Evolutionary conservation across 768 basidiomycete species (phyloP).

Genomic region (Asterophora lycoperdoides): DNA sequence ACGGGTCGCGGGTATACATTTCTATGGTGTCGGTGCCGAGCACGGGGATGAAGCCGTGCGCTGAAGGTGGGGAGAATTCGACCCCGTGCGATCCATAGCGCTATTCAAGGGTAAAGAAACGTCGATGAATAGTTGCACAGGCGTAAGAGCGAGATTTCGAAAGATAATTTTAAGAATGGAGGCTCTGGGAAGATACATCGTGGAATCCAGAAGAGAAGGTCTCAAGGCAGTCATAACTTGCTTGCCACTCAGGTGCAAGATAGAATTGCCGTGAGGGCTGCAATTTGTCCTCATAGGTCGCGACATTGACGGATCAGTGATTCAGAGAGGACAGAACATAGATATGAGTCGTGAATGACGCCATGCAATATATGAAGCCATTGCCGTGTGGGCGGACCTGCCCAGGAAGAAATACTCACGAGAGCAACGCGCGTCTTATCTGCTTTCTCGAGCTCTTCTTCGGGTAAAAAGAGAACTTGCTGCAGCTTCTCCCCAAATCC

Average conservation of each 20-base stretch:
- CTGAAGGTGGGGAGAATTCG: constrained; percentile 36
- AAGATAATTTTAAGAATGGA: too few relatives aligned
- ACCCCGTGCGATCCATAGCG: constrained; percentile 50
- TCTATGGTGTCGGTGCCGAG: constrained; percentile 47
- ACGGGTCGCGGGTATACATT: constrained; percentile 35
- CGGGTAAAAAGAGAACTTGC: constrained; percentile 42
- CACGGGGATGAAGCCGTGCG: constrained; percentile 45
- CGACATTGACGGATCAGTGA: too few relatives aligned
- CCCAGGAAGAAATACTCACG: constrained; percentile 22
- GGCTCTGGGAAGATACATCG: too few relatives aligned
- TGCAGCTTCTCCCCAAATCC: constrained; percentile 42
- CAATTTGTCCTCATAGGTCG: too few relatives aligned
- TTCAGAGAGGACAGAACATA: too few relatives aligned
- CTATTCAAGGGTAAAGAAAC: constrained; percentile 23
- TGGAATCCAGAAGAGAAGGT: too few relatives aligned
- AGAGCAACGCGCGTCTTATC: constrained; percentile 50
- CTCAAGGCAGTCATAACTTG: too few relatives aligned
- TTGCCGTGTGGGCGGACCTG: too few relatives aligned
- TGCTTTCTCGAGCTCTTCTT: constrained; percentile 36
- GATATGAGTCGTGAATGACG: too few relatives aligned
- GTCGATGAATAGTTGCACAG: neutral
- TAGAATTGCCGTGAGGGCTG: too few relatives aligned
- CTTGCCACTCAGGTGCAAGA: too few relatives aligned
- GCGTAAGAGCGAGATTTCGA: neutral
- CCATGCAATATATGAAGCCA: too few relatives aligned